Evolutionary conservation across 495 filamentous ascomycete species (phyloP), one percentile per base, ranked within the genome.

Genomic region (Aspergillus baeticus): DNA sequence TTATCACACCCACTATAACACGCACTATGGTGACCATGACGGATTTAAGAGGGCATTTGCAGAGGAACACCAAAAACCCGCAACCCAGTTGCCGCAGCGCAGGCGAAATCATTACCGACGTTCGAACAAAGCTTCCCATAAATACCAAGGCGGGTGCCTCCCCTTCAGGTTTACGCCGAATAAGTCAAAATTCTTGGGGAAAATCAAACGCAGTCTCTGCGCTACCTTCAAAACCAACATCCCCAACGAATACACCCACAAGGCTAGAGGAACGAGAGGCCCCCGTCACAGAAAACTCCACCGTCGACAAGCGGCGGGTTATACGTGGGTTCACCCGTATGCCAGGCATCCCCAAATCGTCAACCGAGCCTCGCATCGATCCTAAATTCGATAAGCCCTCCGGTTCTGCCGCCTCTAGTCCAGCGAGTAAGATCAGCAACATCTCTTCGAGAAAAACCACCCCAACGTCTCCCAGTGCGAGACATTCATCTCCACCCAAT

Each of bases 1-100:
- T 73, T 70, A 77, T 69, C 74, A 79, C 69, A 71, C 73, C 73
- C 68, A 77, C 70, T 71, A 72, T 70, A 71, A 74, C 69, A 51
- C 72, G 65, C 62, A 74, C 70, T 61, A 63, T 70, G 65, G 63
- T 72, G 45, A 61, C 49, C 22, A 59, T 63, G 56, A 50, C 54
- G 23, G 59, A 62, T 35, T 44, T 57, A 22, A 63, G 49, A 45
- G 45, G 44, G 10, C 51, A 54, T 29, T 17, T 42, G 4, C 43
- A 35, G 29, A 64, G 51, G 22, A 23, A 35, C 10, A 13, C 51
- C 18, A 37, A 22, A 23, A 36, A 38, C 43, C 43, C 51, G 34
- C 34, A 46, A 17, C 54, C 58, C 23, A 18, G 21, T 13, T 57
- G 53, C 11, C 55, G 54, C 39, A 43, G 39, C 46, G 55, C 60